Conservation (phyloP, 2,329 filamentous ascomycete species). For the Orbilia javanica region DNA sequence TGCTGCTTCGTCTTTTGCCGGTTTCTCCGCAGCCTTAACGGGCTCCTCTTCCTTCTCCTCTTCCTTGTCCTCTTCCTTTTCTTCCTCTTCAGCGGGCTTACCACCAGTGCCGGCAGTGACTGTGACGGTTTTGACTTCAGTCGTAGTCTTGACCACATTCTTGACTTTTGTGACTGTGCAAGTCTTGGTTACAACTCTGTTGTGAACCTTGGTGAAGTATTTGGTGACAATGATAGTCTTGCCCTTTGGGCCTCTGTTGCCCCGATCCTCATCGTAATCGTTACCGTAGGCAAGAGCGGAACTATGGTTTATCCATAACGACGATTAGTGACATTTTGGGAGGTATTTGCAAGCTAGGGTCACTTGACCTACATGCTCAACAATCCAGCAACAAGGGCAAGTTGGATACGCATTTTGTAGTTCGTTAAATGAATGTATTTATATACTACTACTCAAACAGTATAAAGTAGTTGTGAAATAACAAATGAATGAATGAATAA, state of each 20-base stretch:
- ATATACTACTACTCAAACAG: neutral
- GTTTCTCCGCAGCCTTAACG: neutral
- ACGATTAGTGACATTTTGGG: no score
- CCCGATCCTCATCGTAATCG: neutral
- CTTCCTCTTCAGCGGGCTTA: neutral
- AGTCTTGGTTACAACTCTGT: neutral
- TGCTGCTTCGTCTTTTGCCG: neutral
- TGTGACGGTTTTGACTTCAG: neutral
- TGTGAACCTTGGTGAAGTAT: neutral
- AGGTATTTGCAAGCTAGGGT: no score
- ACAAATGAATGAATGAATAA: conserved; percentile 9
- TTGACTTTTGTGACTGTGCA: conserved; percentile 5
- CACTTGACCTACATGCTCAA: neutral
- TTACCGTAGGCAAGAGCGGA: conserved; percentile 12
- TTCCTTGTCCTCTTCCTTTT: neutral
- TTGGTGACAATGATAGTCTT: conserved; percentile 1
- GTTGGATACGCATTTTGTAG: conserved; percentile 13
- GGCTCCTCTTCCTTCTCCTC: neutral
- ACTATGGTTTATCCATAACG: neutral
- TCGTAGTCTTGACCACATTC: neutral
- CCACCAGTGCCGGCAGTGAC: neutral
- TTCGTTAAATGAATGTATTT: conserved; percentile 1
- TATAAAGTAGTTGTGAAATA: neutral
- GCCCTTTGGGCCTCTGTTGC: neutral
- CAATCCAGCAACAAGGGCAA: conserved; percentile 10